These are phyloP conservation scores for Trichoderma sp. DNA, from an alignment of 2,329 filamentous ascomycete species.

Conservation along the genomic window DNA sequence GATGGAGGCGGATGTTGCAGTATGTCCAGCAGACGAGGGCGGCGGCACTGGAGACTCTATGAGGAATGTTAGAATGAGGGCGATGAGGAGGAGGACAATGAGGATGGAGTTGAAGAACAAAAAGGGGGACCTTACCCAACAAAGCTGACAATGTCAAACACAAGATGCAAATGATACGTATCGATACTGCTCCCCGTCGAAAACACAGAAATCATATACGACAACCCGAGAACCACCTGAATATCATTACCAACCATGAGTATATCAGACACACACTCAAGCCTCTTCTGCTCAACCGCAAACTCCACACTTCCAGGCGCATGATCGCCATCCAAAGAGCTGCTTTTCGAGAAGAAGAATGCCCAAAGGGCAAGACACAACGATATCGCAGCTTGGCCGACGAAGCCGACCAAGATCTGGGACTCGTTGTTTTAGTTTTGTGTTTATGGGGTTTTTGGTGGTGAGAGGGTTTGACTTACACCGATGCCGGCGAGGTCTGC, in stretches of 20 bases:
- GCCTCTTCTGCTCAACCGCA: conserved; percentile 30
- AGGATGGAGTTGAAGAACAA: not conserved
- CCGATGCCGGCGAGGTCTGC: conserved; percentile 33
- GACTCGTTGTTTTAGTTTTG: not conserved
- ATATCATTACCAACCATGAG: conserved; percentile 35
- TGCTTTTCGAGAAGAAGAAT: conserved; percentile 32
- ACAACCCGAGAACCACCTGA: conserved; percentile 32
- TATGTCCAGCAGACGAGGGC: conserved; percentile 34
- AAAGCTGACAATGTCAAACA: conserved; percentile 34
- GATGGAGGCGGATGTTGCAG: conserved; percentile 23
- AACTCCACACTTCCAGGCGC: conserved; percentile 29
- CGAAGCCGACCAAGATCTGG: conserved; percentile 33
- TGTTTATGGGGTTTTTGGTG: not conserved
- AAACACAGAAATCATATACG: conserved; percentile 32
- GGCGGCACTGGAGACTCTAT: conserved; percentile 26
- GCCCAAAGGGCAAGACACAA: conserved; percentile 31
- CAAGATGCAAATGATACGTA: conserved; percentile 33
- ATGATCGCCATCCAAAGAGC: conserved; percentile 28
- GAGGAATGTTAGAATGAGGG: not conserved
- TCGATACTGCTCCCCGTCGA: conserved; percentile 27
- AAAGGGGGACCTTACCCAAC: conserved; percentile 28
- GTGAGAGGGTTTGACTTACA: conserved; percentile 23
- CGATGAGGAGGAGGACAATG: not conserved
- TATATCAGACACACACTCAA: conserved; percentile 33
- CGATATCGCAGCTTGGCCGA: conserved; percentile 26